These are phyloP conservation scores for Russula sp. DNA, from an alignment of 768 basidiomycete genomes.

Conservation along the genomic window DNA sequence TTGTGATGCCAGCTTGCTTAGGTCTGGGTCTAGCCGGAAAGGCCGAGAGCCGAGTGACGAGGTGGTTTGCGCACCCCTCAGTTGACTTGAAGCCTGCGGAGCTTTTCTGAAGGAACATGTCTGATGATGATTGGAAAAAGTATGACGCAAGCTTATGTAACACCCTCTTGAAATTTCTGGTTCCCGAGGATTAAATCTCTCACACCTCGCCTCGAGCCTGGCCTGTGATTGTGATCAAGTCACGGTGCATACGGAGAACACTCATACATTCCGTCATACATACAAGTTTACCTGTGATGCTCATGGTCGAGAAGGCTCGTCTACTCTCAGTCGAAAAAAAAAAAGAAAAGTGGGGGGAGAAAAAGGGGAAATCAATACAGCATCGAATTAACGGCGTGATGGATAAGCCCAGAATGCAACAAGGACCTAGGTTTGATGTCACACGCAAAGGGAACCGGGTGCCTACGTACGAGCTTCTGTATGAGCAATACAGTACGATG, in stretches of 20 bases:
- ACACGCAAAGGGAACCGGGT: conserved; percentile 32
- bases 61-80: neutral
- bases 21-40: neutral
- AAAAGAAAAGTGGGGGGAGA: neutral
- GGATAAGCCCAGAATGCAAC: conserved; percentile 16
- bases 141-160: conserved; percentile 22
- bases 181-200: neutral
- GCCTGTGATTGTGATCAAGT: neutral
- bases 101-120: too few species aligned
- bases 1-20: conserved; percentile 8
- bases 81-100: too few species aligned
- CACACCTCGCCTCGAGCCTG: neutral
- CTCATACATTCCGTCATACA: neutral
- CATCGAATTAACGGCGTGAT: conserved; percentile 6
- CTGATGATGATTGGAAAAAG: too few species aligned
- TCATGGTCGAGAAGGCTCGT: neutral
- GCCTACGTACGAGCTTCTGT: conserved; percentile 16
- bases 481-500: conserved; percentile 1
- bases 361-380: neutral
- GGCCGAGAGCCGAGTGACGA: neutral
- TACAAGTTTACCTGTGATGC: neutral
- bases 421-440: conserved; percentile 31
- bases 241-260: neutral
- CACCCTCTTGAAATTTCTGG: neutral
- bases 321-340: neutral